A percentile compares a stretch with the other conserved stretches of the same genome.
phyloP scores from a whole-genome alignment of 345 rosid genomes.

The Toxicodendron radicans region DNA sequence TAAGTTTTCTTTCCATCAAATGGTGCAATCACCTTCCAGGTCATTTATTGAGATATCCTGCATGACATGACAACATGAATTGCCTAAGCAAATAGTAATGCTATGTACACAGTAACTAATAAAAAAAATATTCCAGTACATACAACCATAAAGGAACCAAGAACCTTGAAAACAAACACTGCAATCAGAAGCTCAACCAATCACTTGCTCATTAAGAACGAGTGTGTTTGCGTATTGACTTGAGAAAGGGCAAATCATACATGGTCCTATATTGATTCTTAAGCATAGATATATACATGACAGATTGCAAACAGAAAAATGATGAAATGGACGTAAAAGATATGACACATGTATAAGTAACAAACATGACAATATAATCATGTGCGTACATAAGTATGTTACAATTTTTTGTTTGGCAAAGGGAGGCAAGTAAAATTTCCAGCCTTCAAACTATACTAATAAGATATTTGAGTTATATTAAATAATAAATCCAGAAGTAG shows the following conservation, averaged over 20 bases:
- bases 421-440: too few species aligned
- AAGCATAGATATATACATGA: too few species aligned
- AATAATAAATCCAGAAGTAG: too few species aligned
- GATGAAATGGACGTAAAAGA: too few species aligned
- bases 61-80: constrained; percentile 12
- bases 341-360: neutral
- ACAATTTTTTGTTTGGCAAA: too few species aligned
- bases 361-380: neutral
- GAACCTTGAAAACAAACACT: neutral
- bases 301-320: too few species aligned
- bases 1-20: constrained; percentile 37
- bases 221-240: neutral
- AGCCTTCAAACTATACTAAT: too few species aligned
- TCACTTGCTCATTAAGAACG: neutral
- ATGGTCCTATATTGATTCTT: neutral
- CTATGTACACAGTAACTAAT: neutral
- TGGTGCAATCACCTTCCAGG: constrained; percentile 9
- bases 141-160: neutral
- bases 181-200: neutral
- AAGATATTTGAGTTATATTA: neutral
- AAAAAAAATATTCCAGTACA: too few species aligned
- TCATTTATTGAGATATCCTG: constrained; percentile 33
- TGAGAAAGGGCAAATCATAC: neutral
- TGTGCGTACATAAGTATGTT: neutral
- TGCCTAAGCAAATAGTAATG: too few species aligned